A percentile compares a stretch with the other conserved stretches of the same genome.
These are phyloP conservation scores for Yueomyces sp. DNA, from an alignment of 805 yeast species.

Conservation along the genomic window DNA sequence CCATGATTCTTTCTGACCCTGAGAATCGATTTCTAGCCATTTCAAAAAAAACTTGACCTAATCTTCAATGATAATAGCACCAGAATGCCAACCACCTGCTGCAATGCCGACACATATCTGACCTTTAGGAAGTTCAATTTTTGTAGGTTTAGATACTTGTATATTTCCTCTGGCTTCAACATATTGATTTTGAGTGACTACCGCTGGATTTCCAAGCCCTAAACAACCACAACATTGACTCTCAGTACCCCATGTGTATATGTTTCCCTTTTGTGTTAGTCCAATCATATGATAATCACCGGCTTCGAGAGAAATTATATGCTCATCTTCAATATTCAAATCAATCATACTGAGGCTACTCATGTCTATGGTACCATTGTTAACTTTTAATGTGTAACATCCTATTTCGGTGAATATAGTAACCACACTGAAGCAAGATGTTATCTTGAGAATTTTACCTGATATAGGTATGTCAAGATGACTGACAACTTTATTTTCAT, in stretches of 20 bases:
- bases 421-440: conserved; percentile 41
- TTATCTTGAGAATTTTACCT: conserved; percentile 34
- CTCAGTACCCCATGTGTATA: conserved; percentile 60
- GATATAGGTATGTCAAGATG: conserved; percentile 3
- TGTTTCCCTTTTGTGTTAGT: conserved; percentile 40
- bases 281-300: conserved; percentile 68
- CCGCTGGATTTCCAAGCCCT: conserved; percentile 39
- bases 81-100: conserved; percentile 75
- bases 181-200: conserved; percentile 9
- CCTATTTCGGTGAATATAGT: conserved; percentile 43
- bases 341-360: conserved; percentile 6
- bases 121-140: conserved; percentile 18
- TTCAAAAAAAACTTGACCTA: not conserved
- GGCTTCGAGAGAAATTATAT: conserved; percentile 42
- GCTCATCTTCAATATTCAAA: conserved; percentile 26
- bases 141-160: conserved; percentile 31
- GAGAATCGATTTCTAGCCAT: not conserved
- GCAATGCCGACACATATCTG: conserved; percentile 43
- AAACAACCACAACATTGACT: conserved; percentile 50
- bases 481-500: conserved; percentile 9
- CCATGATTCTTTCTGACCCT: not conserved
- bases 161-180: conserved; percentile 19
- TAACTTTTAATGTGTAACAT: conserved; percentile 14
- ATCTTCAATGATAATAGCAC: conserved; percentile 35
- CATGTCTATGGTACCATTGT: conserved; percentile 7